A percentile compares a stretch with the other conserved stretches of the same genome.
These are phyloP conservation scores for Piloderma croceum DNA, from an alignment of 768 basidiomycete genomes.

Conservation along the genomic window DNA sequence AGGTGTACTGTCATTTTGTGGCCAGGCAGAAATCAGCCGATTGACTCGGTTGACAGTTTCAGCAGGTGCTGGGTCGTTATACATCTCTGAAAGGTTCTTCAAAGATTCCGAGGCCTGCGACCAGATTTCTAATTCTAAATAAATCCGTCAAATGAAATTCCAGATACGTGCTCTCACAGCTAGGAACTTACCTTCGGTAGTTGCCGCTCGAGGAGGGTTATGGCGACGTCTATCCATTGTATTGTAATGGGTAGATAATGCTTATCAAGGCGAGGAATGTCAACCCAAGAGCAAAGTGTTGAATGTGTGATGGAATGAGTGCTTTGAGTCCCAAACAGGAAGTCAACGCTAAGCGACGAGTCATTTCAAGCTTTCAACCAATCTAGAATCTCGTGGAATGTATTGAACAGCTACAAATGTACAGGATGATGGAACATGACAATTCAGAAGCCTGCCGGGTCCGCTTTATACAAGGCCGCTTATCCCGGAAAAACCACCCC, in stretches of 20 bases:
- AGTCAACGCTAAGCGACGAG: too few species aligned
- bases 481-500: too few species aligned
- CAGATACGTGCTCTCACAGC: conserved; percentile 13
- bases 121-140: conserved; percentile 72
- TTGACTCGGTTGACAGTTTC: conserved; percentile 72
- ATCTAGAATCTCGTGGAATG: too few species aligned
- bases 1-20: conserved; percentile 60
- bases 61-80: conserved; percentile 40
- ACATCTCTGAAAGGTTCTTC: conserved; percentile 48
- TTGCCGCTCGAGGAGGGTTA: conserved; percentile 56
- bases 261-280: not conserved
- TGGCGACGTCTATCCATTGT: conserved; percentile 66
- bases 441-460: too few species aligned
- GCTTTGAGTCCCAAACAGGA: too few species aligned
- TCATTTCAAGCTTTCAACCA: too few species aligned
- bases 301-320: too few species aligned
- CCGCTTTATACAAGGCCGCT: too few species aligned
- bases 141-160: conserved; percentile 14
- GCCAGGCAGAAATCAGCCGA: conserved; percentile 65
- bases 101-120: conserved; percentile 59
- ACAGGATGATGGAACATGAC: too few species aligned
- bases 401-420: too few species aligned
- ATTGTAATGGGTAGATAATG: not conserved
- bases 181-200: conserved; percentile 62
- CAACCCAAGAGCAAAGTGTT: not conserved